Evolutionary conservation across 495 filamentous ascomycete species (phyloP).

Genomic region (Cryomyces antarcticus): DNA sequence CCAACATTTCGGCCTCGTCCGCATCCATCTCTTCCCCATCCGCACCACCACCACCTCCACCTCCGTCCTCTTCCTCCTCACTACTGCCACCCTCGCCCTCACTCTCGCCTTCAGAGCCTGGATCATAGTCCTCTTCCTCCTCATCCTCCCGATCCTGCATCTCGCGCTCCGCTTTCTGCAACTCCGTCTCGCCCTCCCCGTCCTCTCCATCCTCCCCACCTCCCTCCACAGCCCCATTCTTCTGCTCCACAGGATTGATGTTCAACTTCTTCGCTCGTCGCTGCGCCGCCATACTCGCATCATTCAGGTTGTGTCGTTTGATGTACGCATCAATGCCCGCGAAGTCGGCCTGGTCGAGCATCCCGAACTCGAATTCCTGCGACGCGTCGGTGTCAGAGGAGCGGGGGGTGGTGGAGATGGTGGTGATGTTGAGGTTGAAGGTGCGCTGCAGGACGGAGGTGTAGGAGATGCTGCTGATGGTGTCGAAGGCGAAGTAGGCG

Average conservation of each 20-base stretch:
- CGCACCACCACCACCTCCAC: slow-evolving; percentile 26
- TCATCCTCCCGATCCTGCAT: slow-evolving; percentile 54
- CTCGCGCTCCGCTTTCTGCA: slow-evolving; percentile 48
- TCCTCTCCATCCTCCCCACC: slow-evolving; percentile 6
- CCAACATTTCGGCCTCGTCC: slow-evolving; percentile 1
- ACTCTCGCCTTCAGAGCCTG: slow-evolving; percentile 53
- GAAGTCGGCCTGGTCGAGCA: slow-evolving; percentile 25
- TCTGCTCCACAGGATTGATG: slow-evolving; percentile 38
- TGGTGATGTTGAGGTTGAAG: slow-evolving; percentile 72
- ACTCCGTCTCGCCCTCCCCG: slow-evolving; percentile 14
- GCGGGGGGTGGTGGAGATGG: slow-evolving; percentile 16
- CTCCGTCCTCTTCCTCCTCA: slow-evolving; percentile 31
- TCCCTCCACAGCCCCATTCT: slow-evolving; percentile 20
- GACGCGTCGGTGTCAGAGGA: slow-evolving; percentile 6
- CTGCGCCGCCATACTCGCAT: slow-evolving; percentile 78
- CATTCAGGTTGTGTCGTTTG: slow-evolving; percentile 59
- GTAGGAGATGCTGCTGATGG: slow-evolving; percentile 66
- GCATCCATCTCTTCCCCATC: slow-evolving; percentile 17
- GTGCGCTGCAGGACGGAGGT: slow-evolving; percentile 79
- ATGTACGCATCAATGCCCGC: slow-evolving; percentile 71
- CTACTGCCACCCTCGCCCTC: slow-evolving; percentile 34
- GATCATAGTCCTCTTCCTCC: slow-evolving; percentile 78
- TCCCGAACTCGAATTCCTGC: slow-evolving; percentile 20
- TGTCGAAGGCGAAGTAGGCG: slow-evolving; percentile 60
- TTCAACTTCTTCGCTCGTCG: slow-evolving; percentile 64